phyloP scores from a whole-genome alignment of 148 eudicot species.

The Camellia granthamiana region DNA sequence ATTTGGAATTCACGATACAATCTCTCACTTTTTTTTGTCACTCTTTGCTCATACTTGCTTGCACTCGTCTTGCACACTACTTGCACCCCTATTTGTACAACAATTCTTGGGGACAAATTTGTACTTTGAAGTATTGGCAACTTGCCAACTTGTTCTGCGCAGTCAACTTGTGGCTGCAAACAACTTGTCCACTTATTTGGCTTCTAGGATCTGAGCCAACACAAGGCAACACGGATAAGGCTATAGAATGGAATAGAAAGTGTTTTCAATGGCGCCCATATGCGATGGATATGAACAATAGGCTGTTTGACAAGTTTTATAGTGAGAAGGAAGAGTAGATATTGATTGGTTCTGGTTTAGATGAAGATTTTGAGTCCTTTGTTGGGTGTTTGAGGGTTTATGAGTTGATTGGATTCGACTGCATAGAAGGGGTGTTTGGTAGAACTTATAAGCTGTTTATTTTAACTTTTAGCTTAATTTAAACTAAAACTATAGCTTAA shows the following conservation, averaged over 20 bases:
- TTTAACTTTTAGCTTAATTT: too few species aligned
- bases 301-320: slow-evolving; percentile 24
- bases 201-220: slow-evolving; percentile 12
- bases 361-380: too few species aligned
- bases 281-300: slow-evolving; percentile 8
- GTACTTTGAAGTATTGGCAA: too few species aligned
- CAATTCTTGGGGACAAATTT: too few species aligned
- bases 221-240: neutral
- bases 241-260: slow-evolving; percentile 8
- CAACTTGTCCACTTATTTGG: neutral
- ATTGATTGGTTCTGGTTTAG: neutral
- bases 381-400: slow-evolving; percentile 25
- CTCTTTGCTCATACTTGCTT: too few species aligned
- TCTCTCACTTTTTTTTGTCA: neutral
- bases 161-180: too few species aligned
- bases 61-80: too few species aligned
- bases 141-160: too few species aligned
- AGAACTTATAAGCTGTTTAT: too few species aligned
- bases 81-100: too few species aligned
- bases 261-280: slow-evolving; percentile 46
- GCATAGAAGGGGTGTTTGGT: slow-evolving; percentile 21
- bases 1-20: neutral
- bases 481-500: too few species aligned
- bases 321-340: slow-evolving; percentile 15
- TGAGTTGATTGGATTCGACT: slow-evolving; percentile 44